phyloP scores from a whole-genome alignment of 1,284 basidiomycete genomes.

The Moesziomyces aphidis region DNA sequence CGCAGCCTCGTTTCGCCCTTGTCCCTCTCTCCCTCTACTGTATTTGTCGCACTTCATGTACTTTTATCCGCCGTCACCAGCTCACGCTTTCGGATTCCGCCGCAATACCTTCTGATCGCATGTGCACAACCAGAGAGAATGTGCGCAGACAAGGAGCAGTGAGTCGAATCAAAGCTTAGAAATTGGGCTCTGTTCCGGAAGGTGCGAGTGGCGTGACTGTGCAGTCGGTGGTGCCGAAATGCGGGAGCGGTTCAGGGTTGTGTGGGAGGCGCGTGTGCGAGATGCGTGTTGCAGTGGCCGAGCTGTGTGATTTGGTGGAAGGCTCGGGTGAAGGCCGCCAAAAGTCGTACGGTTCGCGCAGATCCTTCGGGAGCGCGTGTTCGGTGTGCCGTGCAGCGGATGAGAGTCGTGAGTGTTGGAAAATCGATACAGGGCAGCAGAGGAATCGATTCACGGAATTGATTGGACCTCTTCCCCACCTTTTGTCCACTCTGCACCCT shows the following conservation, averaged over 20 bases:
- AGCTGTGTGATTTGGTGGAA: background rate
- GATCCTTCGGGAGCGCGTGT: background rate
- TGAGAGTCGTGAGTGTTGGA: background rate
- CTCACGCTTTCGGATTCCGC: background rate
- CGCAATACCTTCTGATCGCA: background rate
- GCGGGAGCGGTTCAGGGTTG: constrained; percentile 30
- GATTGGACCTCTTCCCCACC: constrained; percentile 28
- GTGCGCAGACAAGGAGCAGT: no score
- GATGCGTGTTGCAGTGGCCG: no score
- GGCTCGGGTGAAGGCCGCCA: background rate
- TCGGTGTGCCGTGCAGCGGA: background rate
- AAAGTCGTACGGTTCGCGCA: background rate
- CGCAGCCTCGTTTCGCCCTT: background rate
- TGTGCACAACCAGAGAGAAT: background rate
- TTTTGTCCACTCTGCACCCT: constrained; percentile 19
- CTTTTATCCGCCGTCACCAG: background rate
- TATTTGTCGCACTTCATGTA: constrained; percentile 13
- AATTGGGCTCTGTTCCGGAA: background rate
- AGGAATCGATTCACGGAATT: constrained; percentile 11
- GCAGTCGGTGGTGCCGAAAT: constrained; percentile 1
- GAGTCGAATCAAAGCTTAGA: no score
- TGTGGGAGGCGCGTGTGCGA: background rate
- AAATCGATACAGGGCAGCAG: constrained; percentile 19
- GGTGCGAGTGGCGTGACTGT: background rate
- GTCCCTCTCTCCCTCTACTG: background rate